Evolutionary conservation across 2,329 filamentous ascomycete species (phyloP), one percentile per base, ranked within the genome.

Genomic region (Aspergillus melleus): DNA sequence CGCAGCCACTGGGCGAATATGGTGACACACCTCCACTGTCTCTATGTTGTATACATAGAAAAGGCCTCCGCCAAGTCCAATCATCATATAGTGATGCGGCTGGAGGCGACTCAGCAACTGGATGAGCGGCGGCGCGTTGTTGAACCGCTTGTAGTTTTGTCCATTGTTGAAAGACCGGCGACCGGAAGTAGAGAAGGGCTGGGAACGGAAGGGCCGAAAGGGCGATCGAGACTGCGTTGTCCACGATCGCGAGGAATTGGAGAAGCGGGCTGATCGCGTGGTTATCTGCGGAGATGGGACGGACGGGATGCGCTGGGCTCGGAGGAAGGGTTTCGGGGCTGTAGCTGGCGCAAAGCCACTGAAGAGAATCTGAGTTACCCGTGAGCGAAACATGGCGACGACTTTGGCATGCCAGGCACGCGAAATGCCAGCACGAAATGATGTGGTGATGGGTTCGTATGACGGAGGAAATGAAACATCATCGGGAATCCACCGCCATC

Each of bases 21-120:
- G 26, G 24, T n/a, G n/a, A 66, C 70, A 49, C 66, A 78, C 81
- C 32, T 83, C 82, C 11, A 86, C 84, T 36, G 78, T 74, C 61
- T 88, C 85, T 4, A 84, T 75, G 61, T 87, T 86, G 67, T 78
- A 82, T 19, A 84, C 66, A 66, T 86, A 86, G 58, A 86, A 72
- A 0, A 75, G 78, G 6, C 77, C 79, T 2, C 74, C 70, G 0
- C 74, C 74, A 1, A 76, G 72, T 2, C 77, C 81, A 6, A 84
- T 64, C 3, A 73, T 59, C 3, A 75, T 66, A 11, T 71, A 71
- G 44, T 73, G 71, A 6, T 65, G 60, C 2, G 72, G 72, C 61
- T 66, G 69, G 1, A 68, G 61, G 44, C 62, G 56, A 19, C 57
- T 56, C 26, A 71, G 9, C 19, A 73, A 20, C 1, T 60, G 61